A percentile compares a stretch with the other conserved stretches of the same genome.
Conservation (phyloP, 2,329 filamentous ascomycete genomes). For the Verticillium zaregamsianum region DNA sequence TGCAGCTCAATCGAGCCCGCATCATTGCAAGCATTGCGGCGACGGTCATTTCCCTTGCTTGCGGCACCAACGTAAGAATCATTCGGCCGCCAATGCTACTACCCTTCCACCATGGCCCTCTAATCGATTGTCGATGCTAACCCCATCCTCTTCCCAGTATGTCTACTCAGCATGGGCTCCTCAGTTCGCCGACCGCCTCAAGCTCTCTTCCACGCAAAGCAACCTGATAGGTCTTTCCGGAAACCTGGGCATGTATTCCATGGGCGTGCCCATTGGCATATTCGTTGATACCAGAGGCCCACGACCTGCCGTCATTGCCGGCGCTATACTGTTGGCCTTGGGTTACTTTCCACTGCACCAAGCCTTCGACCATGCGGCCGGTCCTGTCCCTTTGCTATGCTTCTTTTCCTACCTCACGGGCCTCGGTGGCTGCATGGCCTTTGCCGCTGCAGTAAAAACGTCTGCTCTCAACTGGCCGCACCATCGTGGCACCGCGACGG, state of each 20-base stretch:
- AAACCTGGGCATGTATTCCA: slow-evolving; percentile 91
- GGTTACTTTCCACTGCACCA: slow-evolving; percentile 84
- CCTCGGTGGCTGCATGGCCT: slow-evolving; percentile 86
- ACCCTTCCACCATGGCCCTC: slow-evolving; percentile 3
- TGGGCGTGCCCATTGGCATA: slow-evolving; percentile 84
- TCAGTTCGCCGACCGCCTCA: slow-evolving; percentile 83
- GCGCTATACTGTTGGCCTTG: slow-evolving; percentile 64
- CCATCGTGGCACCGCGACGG: slow-evolving; percentile 88
- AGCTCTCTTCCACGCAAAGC: slow-evolving; percentile 85
- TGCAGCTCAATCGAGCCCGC: slow-evolving; percentile 55
- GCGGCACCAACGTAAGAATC: slow-evolving; percentile 78
- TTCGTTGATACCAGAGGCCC: slow-evolving; percentile 82
- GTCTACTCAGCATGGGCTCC: slow-evolving; percentile 98
- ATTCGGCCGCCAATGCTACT: slow-evolving; percentile 7
- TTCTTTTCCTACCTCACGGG: slow-evolving; percentile 84
- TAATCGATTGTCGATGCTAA: background rate
- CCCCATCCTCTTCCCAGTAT: slow-evolving; percentile 57
- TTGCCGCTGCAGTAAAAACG: slow-evolving; percentile 78
- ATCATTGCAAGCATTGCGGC: slow-evolving; percentile 81
- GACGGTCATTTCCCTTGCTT: slow-evolving; percentile 79
- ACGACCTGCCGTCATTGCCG: slow-evolving; percentile 70
- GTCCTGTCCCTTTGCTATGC: slow-evolving; percentile 61
- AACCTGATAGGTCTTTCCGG: slow-evolving; percentile 84
- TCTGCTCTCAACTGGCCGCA: slow-evolving; percentile 89
- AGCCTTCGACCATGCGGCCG: slow-evolving; percentile 68